phyloP scores from a whole-genome alignment of 805 yeast genomes.

The Yarrowia sp. region DNA sequence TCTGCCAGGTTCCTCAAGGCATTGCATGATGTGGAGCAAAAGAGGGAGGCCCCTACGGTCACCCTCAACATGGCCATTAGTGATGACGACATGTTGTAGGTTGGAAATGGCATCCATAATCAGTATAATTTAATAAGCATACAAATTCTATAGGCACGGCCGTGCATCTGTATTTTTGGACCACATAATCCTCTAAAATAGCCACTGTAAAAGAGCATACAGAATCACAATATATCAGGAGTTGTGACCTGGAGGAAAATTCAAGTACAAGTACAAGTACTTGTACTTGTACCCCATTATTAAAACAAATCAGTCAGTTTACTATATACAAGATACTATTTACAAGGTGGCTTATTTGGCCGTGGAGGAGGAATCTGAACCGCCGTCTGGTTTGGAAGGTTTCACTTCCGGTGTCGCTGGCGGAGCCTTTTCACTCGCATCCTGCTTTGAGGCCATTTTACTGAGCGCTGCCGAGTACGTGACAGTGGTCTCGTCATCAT shows the following conservation, averaged over 20 bases:
- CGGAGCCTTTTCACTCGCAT: neutral
- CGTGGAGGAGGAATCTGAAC: neutral
- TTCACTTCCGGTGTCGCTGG: neutral
- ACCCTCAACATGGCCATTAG: slow-evolving; percentile 9
- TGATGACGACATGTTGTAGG: slow-evolving; percentile 10
- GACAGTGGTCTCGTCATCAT: slow-evolving; percentile 38
- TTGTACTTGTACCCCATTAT: neutral
- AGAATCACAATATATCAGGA: too few species aligned
- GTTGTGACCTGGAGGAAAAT: too few species aligned
- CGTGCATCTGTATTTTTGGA: too few species aligned
- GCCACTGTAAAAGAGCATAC: neutral
- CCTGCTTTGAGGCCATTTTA: neutral
- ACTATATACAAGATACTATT: slow-evolving; percentile 1
- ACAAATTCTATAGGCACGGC: too few species aligned
- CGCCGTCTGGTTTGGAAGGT: neutral
- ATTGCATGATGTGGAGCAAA: neutral
- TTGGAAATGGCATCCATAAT: neutral
- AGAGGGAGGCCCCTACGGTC: neutral
- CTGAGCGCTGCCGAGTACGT: slow-evolving; percentile 11
- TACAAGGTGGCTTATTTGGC: neutral
- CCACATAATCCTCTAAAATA: neutral
- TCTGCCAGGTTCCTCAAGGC: neutral
- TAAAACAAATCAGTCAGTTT: neutral
- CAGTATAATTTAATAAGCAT: neutral
- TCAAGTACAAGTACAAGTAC: neutral